These are phyloP conservation scores for Ophiostoma angusticollis DNA, from an alignment of 2,329 filamentous ascomycete genomes.

Conservation along the genomic window DNA sequence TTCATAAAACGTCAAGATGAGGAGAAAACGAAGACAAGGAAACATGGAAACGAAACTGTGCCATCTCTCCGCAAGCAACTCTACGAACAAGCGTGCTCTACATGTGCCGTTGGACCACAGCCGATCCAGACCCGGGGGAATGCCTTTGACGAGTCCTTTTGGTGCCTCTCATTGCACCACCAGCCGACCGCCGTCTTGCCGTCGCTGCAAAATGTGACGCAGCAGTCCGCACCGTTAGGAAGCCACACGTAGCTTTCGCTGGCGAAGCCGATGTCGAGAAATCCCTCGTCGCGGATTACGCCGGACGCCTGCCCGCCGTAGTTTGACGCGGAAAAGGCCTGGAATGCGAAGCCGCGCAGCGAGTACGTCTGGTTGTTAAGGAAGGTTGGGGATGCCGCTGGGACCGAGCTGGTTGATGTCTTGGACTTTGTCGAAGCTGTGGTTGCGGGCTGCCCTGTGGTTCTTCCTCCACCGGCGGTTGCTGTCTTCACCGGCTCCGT, in stretches of 20 bases:
- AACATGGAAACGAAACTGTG: not conserved
- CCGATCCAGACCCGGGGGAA: conserved; percentile 8
- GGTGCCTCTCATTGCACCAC: conserved; percentile 20
- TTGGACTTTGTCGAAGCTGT: conserved; percentile 2
- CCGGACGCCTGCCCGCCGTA: conserved; percentile 17
- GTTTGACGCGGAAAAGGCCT: conserved; percentile 18
- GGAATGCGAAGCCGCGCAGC: conserved; percentile 18
- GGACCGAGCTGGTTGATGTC: not conserved
- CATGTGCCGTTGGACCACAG: conserved; percentile 1
- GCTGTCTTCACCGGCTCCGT: too few relatives aligned
- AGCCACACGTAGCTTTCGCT: conserved; percentile 18
- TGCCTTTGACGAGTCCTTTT: not conserved
- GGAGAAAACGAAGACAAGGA: not conserved
- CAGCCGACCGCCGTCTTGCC: conserved; percentile 15
- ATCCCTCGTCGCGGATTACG: conserved; percentile 16
- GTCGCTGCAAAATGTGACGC: conserved; percentile 19
- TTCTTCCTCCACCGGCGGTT: too few relatives aligned
- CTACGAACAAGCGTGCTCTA: conserved; percentile 5
- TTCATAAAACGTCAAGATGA: not conserved
- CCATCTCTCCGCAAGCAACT: too few relatives aligned
- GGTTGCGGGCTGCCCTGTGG: too few relatives aligned
- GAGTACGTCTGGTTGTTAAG: conserved; percentile 17
- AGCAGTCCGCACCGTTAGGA: conserved; percentile 16
- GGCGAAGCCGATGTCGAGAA: conserved; percentile 14
- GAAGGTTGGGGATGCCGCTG: conserved; percentile 2